Percentiles rank a stretch among this genome's conserved stretches.
These are phyloP conservation scores for Trichoderma breve DNA, from an alignment of 2,329 filamentous ascomycete genomes.

Conservation along the genomic window DNA sequence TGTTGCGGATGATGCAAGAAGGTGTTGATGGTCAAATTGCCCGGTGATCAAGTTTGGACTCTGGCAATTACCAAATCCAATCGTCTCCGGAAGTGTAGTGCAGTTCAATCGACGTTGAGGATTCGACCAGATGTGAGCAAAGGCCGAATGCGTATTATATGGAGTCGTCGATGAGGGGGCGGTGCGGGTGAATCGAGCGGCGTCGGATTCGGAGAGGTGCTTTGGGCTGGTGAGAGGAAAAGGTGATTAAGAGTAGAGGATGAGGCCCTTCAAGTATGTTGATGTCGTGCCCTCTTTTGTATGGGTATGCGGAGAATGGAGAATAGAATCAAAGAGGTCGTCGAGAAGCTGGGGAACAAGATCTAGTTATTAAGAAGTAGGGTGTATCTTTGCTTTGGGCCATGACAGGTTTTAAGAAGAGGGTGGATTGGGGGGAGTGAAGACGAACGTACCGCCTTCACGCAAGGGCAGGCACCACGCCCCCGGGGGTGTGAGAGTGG, in stretches of 20 bases:
- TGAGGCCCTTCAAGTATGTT: conserved; percentile 4
- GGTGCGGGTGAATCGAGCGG: background rate
- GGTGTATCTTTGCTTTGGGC: conserved; percentile 16
- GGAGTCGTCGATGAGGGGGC: background rate
- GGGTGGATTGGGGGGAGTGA: conserved; percentile 16
- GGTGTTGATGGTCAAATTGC: background rate
- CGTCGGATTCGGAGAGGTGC: conserved; percentile 9
- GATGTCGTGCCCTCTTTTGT: conserved; percentile 9
- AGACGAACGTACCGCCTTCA: conserved; percentile 6
- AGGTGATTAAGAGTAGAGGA: background rate
- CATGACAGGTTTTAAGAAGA: conserved; percentile 19
- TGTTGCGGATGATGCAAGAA: background rate
- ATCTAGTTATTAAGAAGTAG: conserved; percentile 22
- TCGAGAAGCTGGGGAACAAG: conserved; percentile 22
- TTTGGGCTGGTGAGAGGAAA: background rate
- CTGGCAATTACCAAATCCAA: conserved; percentile 13
- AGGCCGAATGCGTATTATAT: conserved; percentile 10
- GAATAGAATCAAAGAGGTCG: conserved; percentile 20
- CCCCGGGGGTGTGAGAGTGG: background rate
- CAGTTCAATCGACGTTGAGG: conserved; percentile 11
- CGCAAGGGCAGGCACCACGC: conserved; percentile 18
- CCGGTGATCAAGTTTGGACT: conserved; percentile 12
- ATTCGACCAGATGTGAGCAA: background rate
- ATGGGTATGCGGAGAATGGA: conserved; percentile 23
- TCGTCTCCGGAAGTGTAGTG: conserved; percentile 21